Base-by-base conservation (phyloP, 2,329 filamentous ascomycete genomes). In the Ceratocystis ficicola region DNA sequence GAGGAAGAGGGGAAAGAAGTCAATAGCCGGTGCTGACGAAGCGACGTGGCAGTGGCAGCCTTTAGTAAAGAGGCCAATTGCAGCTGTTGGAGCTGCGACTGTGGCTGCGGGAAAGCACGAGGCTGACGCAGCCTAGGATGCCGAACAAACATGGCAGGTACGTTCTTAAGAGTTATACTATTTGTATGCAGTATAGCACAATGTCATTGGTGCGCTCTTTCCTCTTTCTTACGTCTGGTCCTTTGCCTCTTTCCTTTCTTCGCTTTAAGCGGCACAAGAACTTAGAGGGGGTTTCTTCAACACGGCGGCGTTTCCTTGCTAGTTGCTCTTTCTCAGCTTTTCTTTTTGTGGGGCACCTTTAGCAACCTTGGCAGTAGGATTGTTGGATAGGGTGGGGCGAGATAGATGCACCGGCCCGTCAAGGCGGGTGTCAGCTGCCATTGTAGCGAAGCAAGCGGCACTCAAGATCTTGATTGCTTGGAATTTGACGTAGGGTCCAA, bases 101-200 rank as follows among this genome's bases (percentile, higher is more conserved):
- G 66, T 8, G 22, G 46, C 28, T n/a, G 65, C 61, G 60, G 50
- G 20, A 62, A 44, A 28, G 66, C 66, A 65, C 66, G 63, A 67
- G 63, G 66, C 66, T 67, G 66, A 20, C 59, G 63, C 63, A 57
- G 60, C 63, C 60, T 64, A 41, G 65, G 41, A 8, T 57, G 48
- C 46, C 48, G 63, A 63, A 50, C 59, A 59, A 59, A 41, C 66
- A 67, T 67, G 61, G 20, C 36, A 60, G 17, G 22, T 50, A n/a
- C 1, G 46, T 50, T 50, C 7, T 50, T n/a, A 10, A n/a, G 22
- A 3, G 46, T 59, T 59, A 12, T 59, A 6, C 25, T 57, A 28
- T 57, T 8, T 28, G 12, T 57, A 10, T 55, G 44, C 36, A 12
- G 36, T 41, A 41, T 41, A 12, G 30, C 22, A 63, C 30, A 41